A percentile compares a stretch with the other conserved stretches of the same genome.
These are phyloP conservation scores for Thalassia testudinum DNA, from an alignment of 116 monocot species.

Conservation along the genomic window DNA sequence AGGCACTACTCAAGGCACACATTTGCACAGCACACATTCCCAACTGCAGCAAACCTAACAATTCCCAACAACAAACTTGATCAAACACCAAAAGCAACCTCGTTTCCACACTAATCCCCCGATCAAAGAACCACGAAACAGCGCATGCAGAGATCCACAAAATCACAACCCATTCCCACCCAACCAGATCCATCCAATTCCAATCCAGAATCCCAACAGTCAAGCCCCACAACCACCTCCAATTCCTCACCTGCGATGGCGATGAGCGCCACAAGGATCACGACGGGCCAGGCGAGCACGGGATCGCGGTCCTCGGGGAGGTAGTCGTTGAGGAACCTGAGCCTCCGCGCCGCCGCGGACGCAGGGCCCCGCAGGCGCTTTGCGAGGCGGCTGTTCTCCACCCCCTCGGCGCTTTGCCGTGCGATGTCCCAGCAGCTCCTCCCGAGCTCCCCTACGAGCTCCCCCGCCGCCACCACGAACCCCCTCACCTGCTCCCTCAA, in stretches of 20 bases:
- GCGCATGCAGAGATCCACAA: too few species aligned
- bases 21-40: too few species aligned
- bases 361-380: conserved; percentile 30
- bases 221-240: conserved; percentile 1
- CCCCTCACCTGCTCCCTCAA: conserved; percentile 70
- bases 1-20: too few species aligned
- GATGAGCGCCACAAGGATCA: conserved; percentile 52
- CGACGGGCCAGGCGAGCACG: conserved; percentile 52
- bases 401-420: conserved; percentile 52
- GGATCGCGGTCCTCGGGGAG: conserved; percentile 96
- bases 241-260: conserved; percentile 66
- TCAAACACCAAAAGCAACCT: too few species aligned
- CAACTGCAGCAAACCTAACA: too few species aligned
- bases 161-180: too few species aligned
- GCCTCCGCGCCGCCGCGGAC: conserved; percentile 19
- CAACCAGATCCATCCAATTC: background rate
- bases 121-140: too few species aligned
- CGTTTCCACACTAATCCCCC: too few species aligned
- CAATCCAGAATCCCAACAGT: background rate
- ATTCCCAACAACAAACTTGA: too few species aligned
- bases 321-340: conserved; percentile 85
- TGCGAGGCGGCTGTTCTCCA: conserved; percentile 42
- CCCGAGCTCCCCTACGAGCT: conserved; percentile 71
- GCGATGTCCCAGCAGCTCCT: conserved; percentile 52
- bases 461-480: conserved; percentile 54